Conservation (phyloP, 495 filamentous ascomycete genomes). For the Penicillium soppii region DNA sequence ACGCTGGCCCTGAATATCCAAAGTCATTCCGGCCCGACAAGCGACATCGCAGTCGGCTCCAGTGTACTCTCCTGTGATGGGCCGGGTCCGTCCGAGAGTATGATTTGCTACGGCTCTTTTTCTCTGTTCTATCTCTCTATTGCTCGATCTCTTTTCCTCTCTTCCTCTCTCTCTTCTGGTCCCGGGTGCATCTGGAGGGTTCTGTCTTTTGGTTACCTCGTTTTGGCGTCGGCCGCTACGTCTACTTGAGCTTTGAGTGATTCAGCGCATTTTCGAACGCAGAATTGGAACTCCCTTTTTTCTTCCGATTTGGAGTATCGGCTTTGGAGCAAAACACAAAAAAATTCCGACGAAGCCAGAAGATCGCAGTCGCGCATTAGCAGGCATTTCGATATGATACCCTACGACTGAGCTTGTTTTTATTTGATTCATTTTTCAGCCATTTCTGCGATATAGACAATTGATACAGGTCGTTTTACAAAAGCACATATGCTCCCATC, state of each 20-base stretch:
- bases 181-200: conserved; percentile 32
- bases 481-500: neutral
- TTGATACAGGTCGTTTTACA: conserved; percentile 5
- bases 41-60: conserved; percentile 38
- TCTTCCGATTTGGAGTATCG: neutral
- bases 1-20: conserved; percentile 42
- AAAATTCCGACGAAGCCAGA: conserved; percentile 26
- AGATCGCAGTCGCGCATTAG: conserved; percentile 49
- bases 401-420: conserved; percentile 45
- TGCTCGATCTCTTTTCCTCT: conserved; percentile 15
- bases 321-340: conserved; percentile 14
- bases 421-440: conserved; percentile 21
- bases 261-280: no score
- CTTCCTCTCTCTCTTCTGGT: conserved; percentile 23
- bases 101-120: conserved; percentile 4
- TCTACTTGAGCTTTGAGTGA: no score
- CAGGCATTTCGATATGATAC: conserved; percentile 54
- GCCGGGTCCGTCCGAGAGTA: conserved; percentile 17
- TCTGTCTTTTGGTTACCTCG: conserved; percentile 32
- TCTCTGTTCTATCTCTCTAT: conserved; percentile 16
- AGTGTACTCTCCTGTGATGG: conserved; percentile 44
- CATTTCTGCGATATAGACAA: conserved; percentile 24
- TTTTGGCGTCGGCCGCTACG: conserved; percentile 23
- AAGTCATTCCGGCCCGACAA: conserved; percentile 44
- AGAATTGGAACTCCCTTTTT: no score